phyloP scores from a whole-genome alignment of 768 basidiomycete genomes.

The Rubroboletus pulcherrimus region DNA sequence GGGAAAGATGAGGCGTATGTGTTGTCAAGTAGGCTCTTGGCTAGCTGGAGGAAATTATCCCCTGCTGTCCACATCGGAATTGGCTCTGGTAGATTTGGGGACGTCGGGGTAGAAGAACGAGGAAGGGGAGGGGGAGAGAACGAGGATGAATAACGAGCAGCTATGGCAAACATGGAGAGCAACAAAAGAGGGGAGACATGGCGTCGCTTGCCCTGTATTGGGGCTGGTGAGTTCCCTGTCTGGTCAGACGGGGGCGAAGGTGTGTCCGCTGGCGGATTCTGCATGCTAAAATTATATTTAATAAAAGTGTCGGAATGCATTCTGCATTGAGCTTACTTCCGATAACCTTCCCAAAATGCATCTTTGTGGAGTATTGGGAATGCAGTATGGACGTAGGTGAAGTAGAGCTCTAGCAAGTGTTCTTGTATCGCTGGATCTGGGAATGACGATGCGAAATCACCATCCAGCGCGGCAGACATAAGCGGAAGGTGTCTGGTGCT shows the following conservation, averaged over 20 bases:
- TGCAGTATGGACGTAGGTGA: slow-evolving; percentile 73
- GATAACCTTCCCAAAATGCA: slow-evolving; percentile 60
- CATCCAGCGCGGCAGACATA: slow-evolving; percentile 27
- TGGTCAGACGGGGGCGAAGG: slow-evolving; percentile 30
- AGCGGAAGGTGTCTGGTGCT: slow-evolving; percentile 12
- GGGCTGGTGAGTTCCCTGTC: slow-evolving; percentile 28
- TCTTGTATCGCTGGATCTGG: slow-evolving; percentile 60
- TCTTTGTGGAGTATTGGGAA: slow-evolving; percentile 76
- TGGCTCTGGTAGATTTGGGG: slow-evolving; percentile 40
- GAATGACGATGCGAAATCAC: slow-evolving; percentile 42
- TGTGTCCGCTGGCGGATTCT: slow-evolving; percentile 27
- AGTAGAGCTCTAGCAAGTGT: slow-evolving; percentile 72
- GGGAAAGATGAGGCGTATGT: slow-evolving; percentile 70
- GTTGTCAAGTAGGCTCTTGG: slow-evolving; percentile 62
- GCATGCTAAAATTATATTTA: slow-evolving; percentile 18
- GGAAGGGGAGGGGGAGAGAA: slow-evolving; percentile 26
- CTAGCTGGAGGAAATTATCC: slow-evolving; percentile 64
- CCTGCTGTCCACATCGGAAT: slow-evolving; percentile 79
- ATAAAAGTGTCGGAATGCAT: not conserved
- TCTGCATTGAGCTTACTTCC: slow-evolving; percentile 30
- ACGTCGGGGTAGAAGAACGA: slow-evolving; percentile 30
- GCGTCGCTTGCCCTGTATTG: slow-evolving; percentile 40
- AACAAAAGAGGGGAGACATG: slow-evolving; percentile 64
- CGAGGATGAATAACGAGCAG: slow-evolving; percentile 60
- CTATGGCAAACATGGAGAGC: slow-evolving; percentile 79